Conservation (phyloP, 108 stramenopile species). For the Cyclotella kingstonii region DNA sequence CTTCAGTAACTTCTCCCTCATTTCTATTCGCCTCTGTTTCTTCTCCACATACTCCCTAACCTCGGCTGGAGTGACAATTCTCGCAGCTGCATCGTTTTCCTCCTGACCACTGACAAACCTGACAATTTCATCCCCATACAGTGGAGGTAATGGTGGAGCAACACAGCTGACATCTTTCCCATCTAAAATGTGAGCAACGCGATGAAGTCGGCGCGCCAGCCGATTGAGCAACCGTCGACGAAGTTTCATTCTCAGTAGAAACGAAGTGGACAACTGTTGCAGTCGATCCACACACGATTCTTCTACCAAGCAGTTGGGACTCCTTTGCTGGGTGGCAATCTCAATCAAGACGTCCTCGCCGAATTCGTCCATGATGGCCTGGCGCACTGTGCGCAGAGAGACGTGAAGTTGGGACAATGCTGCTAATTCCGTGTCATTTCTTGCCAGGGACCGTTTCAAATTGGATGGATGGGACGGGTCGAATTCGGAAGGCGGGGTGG, state of each 20-base stretch:
- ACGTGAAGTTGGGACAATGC: constrained; percentile 30
- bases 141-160: constrained; percentile 25
- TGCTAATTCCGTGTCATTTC: constrained; percentile 39
- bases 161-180: constrained; percentile 10
- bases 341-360: constrained; percentile 36
- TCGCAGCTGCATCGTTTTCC: constrained; percentile 2
- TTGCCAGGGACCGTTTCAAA: constrained; percentile 19
- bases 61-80: constrained; percentile 9
- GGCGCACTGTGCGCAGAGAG: constrained; percentile 13
- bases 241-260: constrained; percentile 65
- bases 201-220: constrained; percentile 61
- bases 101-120: constrained; percentile 7
- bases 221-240: constrained; percentile 71
- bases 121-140: constrained; percentile 35
- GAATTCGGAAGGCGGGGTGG: constrained; percentile 4
- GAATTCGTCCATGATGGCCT: constrained; percentile 17
- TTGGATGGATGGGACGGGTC: constrained; percentile 26
- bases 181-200: constrained; percentile 72
- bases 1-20: constrained; percentile 13
- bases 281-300: constrained; percentile 17
- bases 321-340: constrained; percentile 7
- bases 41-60: constrained; percentile 15
- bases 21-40: constrained; percentile 1
- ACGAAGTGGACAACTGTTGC: constrained; percentile 50
- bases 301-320: not conserved